Base-by-base conservation (phyloP, 1,284 basidiomycete genomes). In the Cystobasidium pallidum region DNA sequence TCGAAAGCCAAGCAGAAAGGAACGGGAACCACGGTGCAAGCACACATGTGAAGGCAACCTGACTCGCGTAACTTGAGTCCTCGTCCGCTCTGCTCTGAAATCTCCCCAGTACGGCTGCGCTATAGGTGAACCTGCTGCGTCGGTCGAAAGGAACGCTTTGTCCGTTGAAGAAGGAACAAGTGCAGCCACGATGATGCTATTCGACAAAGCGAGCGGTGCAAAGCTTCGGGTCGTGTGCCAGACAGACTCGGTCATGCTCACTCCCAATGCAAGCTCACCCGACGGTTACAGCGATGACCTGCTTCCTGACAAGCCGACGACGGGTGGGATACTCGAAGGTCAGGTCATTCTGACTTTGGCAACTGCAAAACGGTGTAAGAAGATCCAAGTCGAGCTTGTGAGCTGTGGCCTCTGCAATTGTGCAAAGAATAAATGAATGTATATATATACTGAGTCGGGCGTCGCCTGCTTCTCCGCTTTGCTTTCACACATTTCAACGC, bases 311-410 rank as follows among this genome's bases (percentile, higher is more conserved):
- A 41, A 59, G 57, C 67, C 67, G 19, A 51, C 57, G 1, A 61
- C 43, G 3, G 67, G 58, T 41, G 52, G 45, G 17, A 34, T 71
- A 17, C 43, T 63, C 11, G 59, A 63, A 39, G 68, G 68, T 24
- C 49, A 63, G 26, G 61, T 71, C 39, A 64, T 71, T n/a, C 36
- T 71, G 30, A 41, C 59, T 10, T 41, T 71, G 1, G 47, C 45
- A 4, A 63, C 59, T 39, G 59, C 68, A 15, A 57, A 58, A 21
- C 63, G 49, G 39, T 59, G 59, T 51, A 63, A 57, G 59, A 71
- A 71, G 61, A 57, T 71, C 13, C 47, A 64, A 36, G 68, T 71
- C 11, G 59, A 63, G 34, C 52, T 71, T 34, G 68, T 71, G 51
- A 52, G 68, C n/a, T 24, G 15, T 45, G 51, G 7, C 17, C 8